Evolutionary conservation across 805 yeast species (phyloP), one percentile per base, ranked within the genome.

Genomic region (Komagataella phaffii): DNA sequence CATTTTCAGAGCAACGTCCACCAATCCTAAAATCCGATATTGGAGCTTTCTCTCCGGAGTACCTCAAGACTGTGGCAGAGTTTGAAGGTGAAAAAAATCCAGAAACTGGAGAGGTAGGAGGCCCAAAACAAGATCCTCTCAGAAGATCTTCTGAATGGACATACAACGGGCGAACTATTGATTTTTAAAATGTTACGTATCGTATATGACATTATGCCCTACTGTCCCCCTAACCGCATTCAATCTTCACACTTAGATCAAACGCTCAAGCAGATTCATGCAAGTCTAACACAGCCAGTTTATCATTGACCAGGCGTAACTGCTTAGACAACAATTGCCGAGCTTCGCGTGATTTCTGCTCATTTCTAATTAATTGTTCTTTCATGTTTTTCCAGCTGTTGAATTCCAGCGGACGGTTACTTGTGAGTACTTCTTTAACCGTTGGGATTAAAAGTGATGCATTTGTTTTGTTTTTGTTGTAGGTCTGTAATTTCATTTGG

Each of bases 121-220:
- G 99, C 0, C 99, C 99, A 23, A 93, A 93, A 62, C 98, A 93
- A 65, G 97, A 93, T 62, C 99, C 99, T 0, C 73, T 88, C 56
- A 80, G 81, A 59, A 69, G 65, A 52, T 91, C 88, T 59, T 89
- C 89, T 17, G 98, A 90, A 60, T 93, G 95, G 79, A 83, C 96
- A 7, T 93, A 84, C 66, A 91, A 93, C 62, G 99, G 99, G 0
- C 79, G 98, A 63, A 96, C 88, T 30, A 91, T 98, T 1, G 99
- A 93, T 64, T 93, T 93, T 61, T 93, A 14, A 30, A 67, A 63
- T 7, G 30, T 8, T 45, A 24, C 18, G 47, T 30, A 4, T 7
- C 17, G 47, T 45, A 18, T 45, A 17, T 45, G 7, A 14, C 6
- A 21, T 21, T 5, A 21, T 21, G 23, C 23, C 23, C 23, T 21